phyloP scores from a whole-genome alignment of 345 rosid species.

The Salix exigua region DNA sequence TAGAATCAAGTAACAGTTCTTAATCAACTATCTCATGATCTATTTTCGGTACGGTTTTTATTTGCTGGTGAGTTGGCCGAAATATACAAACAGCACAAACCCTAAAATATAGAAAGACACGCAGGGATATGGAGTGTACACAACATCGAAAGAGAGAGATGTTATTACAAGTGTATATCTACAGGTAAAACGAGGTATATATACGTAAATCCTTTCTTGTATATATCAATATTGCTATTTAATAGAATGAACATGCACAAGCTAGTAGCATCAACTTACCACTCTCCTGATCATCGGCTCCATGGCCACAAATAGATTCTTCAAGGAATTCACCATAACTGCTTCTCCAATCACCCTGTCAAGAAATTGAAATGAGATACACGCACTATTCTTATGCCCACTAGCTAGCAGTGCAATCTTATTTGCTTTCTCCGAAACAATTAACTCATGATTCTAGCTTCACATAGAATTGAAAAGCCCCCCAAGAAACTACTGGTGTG shows the following conservation, averaged over 20 bases:
- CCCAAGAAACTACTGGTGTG: too few relatives aligned
- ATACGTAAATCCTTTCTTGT: not conserved
- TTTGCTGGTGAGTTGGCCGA: not conserved
- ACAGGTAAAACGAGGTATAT: not conserved
- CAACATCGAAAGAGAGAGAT: not conserved
- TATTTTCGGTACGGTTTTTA: not conserved
- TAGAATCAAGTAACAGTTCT: not conserved
- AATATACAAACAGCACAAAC: not conserved
- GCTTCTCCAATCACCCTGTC: constrained; percentile 60
- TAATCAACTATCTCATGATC: too few relatives aligned
- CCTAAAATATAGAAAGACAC: not conserved
- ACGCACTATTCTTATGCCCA: not conserved
- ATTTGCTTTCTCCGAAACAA: too few relatives aligned
- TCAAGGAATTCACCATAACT: constrained; percentile 41
- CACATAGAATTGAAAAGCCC: not conserved
- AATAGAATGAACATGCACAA: not conserved
- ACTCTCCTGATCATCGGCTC: constrained; percentile 82
- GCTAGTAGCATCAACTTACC: constrained; percentile 38
- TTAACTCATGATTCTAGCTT: not conserved
- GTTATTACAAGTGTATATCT: not conserved
- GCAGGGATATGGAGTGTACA: not conserved
- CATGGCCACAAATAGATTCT: constrained; percentile 45
- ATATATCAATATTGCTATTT: not conserved
- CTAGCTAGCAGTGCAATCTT: not conserved
- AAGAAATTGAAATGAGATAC: not conserved